phyloP scores from a whole-genome alignment of 345 rosid species.

The Populus ilicifolia region DNA sequence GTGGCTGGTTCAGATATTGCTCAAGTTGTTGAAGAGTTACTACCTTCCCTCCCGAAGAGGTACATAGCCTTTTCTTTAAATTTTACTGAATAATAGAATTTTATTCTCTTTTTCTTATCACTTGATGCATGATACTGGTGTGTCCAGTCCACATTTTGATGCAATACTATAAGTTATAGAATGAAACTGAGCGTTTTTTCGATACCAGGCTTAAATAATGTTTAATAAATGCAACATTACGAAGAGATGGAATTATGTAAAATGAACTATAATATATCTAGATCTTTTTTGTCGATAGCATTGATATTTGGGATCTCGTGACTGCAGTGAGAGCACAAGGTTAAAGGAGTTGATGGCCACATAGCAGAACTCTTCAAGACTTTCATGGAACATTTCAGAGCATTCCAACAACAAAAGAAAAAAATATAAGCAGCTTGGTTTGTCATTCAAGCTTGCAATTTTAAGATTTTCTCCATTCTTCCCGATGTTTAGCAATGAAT shows the following conservation, averaged over 20 bases:
- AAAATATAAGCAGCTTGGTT: background rate
- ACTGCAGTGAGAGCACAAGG: conserved; percentile 43
- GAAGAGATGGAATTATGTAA: too few species aligned
- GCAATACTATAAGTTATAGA: background rate
- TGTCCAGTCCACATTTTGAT: background rate
- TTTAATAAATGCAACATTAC: too few species aligned
- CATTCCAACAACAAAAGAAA: background rate
- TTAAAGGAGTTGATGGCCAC: conserved; percentile 37
- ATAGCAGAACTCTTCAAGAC: background rate
- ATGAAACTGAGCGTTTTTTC: background rate
- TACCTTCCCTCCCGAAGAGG: conserved; percentile 53
- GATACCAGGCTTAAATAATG: background rate
- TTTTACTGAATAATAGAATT: background rate
- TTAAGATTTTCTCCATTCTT: background rate
- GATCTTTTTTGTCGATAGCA: background rate
- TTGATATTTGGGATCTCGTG: background rate
- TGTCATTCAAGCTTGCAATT: background rate
- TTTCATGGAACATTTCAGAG: background rate
- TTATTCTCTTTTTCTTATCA: background rate
- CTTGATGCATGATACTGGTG: background rate
- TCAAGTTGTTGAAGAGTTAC: conserved; percentile 31
- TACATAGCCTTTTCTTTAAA: conserved; percentile 7
- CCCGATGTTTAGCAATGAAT: background rate
- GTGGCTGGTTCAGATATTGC: conserved; percentile 19
- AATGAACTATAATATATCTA: too few species aligned